Evolutionary conservation across 2,329 filamentous ascomycete species (phyloP), one percentile per base, ranked within the genome.

Genomic region (Fusarium chuoi): DNA sequence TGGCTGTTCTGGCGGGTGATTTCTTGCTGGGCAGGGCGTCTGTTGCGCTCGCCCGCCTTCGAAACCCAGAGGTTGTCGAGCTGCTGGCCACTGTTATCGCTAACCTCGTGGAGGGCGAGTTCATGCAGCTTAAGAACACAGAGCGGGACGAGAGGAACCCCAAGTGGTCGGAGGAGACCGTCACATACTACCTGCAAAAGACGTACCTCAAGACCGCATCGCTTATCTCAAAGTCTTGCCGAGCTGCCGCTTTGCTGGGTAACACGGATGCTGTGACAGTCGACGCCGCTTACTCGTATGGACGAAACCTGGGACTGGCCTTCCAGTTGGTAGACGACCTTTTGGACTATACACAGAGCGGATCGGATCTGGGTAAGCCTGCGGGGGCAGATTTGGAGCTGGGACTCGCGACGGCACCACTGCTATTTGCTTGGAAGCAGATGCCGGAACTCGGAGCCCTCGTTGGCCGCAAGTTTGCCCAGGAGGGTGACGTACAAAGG

Each of bases 111-210:
- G 96, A 99, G 85, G 96, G 96, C 80, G 96, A 99, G 84, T 98
- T 99, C 86, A 99, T 99, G 96, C 96, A 99, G 86, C 87, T 99
- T 78, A 97, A 98, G 85, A 99, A 99, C 83, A 98, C 96, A 3
- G 94, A 93, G 51, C 88, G 90, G 74, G 96, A 98, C 81, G 96
- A 98, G 86, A 88, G 89, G 74, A 92, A 93, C 76, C 96, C 96
- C 2, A 85, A 88, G 15, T 98, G 93, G 89, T 96, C 93, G 4
- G 94, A 98, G 79, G 94, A 98, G 60, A 93, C 95, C 3, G 89
- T 99, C 70, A 89, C 91, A 33, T 98, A 99, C 84, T 99, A 99
- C 81, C 87, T 99, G 57, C 94, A 98, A 81, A 99, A 99, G 88
- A 99, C 96, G 35, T 99, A 99, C 80, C 89, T 99, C 76, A 99